Base-by-base conservation (phyloP, 2,329 filamentous ascomycete genomes). In the Botrytis hyacinthi region DNA sequence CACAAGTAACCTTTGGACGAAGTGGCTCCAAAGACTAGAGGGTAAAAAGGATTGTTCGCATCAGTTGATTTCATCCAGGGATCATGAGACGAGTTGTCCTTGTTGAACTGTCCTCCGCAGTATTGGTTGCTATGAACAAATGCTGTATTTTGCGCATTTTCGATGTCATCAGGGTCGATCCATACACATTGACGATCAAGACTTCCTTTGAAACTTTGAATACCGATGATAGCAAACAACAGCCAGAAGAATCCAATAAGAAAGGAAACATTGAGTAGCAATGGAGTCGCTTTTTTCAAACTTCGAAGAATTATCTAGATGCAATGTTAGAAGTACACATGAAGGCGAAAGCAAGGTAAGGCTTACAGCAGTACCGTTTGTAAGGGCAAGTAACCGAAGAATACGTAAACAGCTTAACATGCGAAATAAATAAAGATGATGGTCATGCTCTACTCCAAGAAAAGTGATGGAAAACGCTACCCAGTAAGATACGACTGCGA, bases 381-480 rank as follows among this genome's bases (percentile, higher is more conserved):
- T 99, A 70, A 99, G 88, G 69, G 93, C 92, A 32, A 99, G 86
- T n/a, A 99, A 87, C 74, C 96, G 90, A 76, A 99, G 84, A 76
- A 99, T 98, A 62, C 97, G 93, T 76, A 99, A 86, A 82, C 94
- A 98, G 80, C 95, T 97, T 74, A 99, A 86, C 97, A 99, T 99
- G 73, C 93, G 91, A 82, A 99, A 99, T 12, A 98, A 88, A 78
- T 94, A 97, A 12, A 98, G 82, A 80, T 97, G 93, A 70, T 90
- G 86, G 3, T 82, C 80, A 74, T 87, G 86, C 80, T 98, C 93
- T 32, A 94, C 81, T 0, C 91, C 90, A 18, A 88, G 87, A 29
- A 95, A 83, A 46, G 90, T 89, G 69, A 99, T 85, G 18, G 89
- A 81, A 79, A 98, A 96, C 1, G 93, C 91, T 73, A 97, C 91